These are phyloP conservation scores for Phaeosphaeria sp. DNA, from an alignment of 2,329 filamentous ascomycete species.

Conservation along the genomic window DNA sequence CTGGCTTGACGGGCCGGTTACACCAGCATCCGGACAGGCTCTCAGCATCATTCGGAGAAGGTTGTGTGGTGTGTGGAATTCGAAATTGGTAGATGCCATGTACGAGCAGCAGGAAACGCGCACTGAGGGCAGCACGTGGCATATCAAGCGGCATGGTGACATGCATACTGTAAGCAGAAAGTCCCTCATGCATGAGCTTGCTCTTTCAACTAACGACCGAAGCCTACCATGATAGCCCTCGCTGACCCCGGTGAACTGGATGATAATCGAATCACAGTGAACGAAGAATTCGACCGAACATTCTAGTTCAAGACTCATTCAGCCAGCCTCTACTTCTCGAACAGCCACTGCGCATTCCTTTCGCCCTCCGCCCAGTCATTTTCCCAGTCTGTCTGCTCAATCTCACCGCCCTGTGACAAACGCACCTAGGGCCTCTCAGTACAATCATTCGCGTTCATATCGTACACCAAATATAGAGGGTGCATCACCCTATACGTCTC, in stretches of 20 bases:
- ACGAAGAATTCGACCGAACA: constrained; percentile 2
- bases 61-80: constrained; percentile 19
- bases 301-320: not conserved
- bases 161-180: constrained; percentile 1
- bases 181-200: not conserved
- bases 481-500: too few species aligned
- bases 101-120: constrained; percentile 33
- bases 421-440: too few species aligned
- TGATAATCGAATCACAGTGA: not conserved
- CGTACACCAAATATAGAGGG: too few species aligned
- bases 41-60: constrained; percentile 28
- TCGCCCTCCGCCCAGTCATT: constrained; percentile 2
- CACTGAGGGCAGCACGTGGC: constrained; percentile 14
- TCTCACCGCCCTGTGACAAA: too few species aligned
- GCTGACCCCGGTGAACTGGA: not conserved
- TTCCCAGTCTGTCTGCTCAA: not conserved
- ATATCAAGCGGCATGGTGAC: constrained; percentile 4
- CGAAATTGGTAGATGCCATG: constrained; percentile 14
- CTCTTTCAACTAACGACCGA: not conserved
- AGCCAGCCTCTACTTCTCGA: not conserved
- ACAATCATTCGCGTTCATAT: not conserved
- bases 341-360: not conserved
- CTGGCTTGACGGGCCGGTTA: constrained; percentile 34
- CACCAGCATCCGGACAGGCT: not conserved
- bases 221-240: not conserved